phyloP scores from a whole-genome alignment of 169 alveolate species.

The Babesia sp. region DNA sequence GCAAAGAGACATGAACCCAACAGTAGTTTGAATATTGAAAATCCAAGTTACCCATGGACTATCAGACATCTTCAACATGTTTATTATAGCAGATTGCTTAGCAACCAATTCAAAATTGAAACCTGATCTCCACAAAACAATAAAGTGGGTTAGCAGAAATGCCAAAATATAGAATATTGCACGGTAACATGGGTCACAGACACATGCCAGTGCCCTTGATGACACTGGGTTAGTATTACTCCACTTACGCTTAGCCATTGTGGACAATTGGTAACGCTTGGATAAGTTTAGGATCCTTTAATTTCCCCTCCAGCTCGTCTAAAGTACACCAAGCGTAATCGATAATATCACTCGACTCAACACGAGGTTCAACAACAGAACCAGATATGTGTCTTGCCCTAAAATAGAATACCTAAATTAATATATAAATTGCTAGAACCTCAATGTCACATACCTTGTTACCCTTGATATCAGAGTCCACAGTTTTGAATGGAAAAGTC shows the following conservation, averaged over 20 bases:
- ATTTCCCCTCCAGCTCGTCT: conserved; percentile 57
- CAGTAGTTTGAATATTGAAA: background rate
- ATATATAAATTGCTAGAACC: background rate
- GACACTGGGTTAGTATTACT: conserved; percentile 9
- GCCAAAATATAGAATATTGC: conserved; percentile 5
- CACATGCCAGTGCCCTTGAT: background rate
- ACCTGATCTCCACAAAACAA: background rate
- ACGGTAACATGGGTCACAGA: conserved; percentile 28
- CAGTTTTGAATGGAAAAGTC: conserved; percentile 5
- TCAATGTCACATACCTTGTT: conserved; percentile 22
- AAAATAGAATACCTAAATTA: conserved; percentile 68
- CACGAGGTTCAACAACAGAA: conserved; percentile 11
- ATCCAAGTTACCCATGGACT: background rate
- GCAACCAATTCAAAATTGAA: conserved; percentile 13
- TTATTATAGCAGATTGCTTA: background rate
- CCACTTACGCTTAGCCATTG: conserved; percentile 4
- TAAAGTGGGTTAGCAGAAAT: background rate
- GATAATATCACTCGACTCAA: conserved; percentile 41
- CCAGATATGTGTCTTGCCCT: conserved; percentile 72
- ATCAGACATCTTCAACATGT: background rate
- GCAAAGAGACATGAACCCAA: conserved; percentile 17
- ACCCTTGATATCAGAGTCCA: background rate
- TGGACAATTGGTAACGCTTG: conserved; percentile 17
- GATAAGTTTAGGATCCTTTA: conserved; percentile 8
- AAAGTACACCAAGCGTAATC: conserved; percentile 77